Base-by-base conservation (phyloP, 2,329 filamentous ascomycete genomes). In the Canariomyces notabilis region DNA sequence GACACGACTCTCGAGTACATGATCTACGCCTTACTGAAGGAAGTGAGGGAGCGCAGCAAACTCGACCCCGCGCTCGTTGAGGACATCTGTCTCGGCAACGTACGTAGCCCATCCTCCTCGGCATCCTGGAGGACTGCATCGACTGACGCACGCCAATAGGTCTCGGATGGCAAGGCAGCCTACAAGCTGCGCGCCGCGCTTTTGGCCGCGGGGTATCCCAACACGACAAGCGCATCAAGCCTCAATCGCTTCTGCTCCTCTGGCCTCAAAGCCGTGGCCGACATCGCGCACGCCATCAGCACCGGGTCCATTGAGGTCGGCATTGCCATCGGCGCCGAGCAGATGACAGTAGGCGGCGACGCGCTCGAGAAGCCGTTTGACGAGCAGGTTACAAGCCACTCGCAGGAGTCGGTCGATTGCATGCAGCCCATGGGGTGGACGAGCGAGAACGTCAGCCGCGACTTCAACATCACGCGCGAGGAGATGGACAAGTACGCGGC, bases 381-480 rank as follows among this genome's bases (percentile, higher is more conserved):
- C 65, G 81, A 85, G 54, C 82, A 84, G 53, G 81, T 97, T 50
- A 71, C 87, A 37, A 65, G 71, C 57, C 71, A 76, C 61, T 85
- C 77, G 70, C 85, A 89, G 64, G 88, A 96, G 63, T 79, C 89
- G 0, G 68, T 68, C 37, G 91, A 97, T 71, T 93, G 89, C 75
- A 80, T 91, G 80, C 80, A 89, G 76, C 87, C 91, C 56, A 98
- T 98, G 93, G 93, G 93, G 18, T 94, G 95, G 80, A 98, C 93
- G 2, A 91, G 85, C 49, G 93, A 98, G 74, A 97, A 97, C 64
- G 89, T 98, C 21, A 89, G 85, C 59, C 81, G 81, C 39, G 93
- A 97, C 70, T 97, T 97, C 67, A 80, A 85, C 63, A 83, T 98
- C 64, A 71, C 80, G 2, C 80, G 93, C 51, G 82, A 90, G 63